Evolutionary conservation across 345 rosid species (phyloP).

Genomic region (Heritiera littoralis): DNA sequence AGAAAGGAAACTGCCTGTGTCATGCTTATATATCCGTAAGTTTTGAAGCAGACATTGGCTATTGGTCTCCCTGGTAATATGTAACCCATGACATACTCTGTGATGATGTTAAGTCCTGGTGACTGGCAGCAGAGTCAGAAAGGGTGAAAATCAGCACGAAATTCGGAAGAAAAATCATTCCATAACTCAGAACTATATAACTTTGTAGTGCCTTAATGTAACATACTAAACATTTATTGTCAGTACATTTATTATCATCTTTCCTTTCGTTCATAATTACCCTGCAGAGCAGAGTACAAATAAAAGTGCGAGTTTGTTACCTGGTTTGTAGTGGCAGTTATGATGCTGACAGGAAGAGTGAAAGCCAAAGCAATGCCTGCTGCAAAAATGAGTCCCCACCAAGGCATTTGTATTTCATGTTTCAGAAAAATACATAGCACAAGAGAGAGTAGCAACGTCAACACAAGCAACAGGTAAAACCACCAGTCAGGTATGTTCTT

Average conservation of each 20-base stretch:
- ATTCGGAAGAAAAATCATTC: not conserved
- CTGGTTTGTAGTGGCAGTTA: conserved; percentile 64
- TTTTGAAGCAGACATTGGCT: conserved; percentile 60
- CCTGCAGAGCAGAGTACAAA: not conserved
- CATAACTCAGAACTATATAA: not conserved
- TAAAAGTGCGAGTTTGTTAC: conserved; percentile 20
- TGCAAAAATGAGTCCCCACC: conserved; percentile 72
- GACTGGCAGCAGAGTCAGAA: conserved; percentile 27
- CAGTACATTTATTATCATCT: not conserved
- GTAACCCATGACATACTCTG: conserved; percentile 53
- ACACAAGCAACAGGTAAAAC: conserved; percentile 41
- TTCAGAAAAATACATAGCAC: conserved; percentile 50
- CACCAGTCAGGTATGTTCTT: conserved; percentile 61
- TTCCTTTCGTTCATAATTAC: not conserved
- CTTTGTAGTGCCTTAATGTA: not conserved
- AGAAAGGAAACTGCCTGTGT: conserved; percentile 56
- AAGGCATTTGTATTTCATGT: conserved; percentile 62
- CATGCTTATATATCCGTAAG: conserved; percentile 63
- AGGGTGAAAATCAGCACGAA: not conserved
- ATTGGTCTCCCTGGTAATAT: conserved; percentile 62
- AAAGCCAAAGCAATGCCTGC: conserved; percentile 47
- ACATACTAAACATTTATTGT: not conserved
- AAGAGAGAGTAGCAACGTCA: conserved; percentile 46
- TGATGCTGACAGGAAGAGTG: conserved; percentile 58
- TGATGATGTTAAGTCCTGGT: conserved; percentile 59